Base-by-base conservation (phyloP, 306 rosid species). In the Prunus persica region DNA sequence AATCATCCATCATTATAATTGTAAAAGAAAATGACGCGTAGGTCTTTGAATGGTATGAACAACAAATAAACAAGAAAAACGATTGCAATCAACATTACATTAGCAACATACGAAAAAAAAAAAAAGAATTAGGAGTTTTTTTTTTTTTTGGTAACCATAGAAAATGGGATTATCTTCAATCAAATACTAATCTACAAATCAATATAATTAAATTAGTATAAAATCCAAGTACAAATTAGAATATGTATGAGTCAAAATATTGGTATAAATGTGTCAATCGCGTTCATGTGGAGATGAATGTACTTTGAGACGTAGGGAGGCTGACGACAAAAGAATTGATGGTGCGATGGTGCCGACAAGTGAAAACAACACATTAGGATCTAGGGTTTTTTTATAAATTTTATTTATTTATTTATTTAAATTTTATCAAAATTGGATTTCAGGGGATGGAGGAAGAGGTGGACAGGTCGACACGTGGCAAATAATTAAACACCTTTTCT, bases 261-360 rank as follows among this genome's bases (percentile, higher is more conserved):
- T 1, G 7, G 9, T 7, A 38, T 38, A 38, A 51, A 51, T 55
- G 25, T 8, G 2, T 58, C 64, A 58, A 24, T 11, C 9, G 12
- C 1, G 18, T 60, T 20, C 38, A 0, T 24, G 32, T n/a, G 10
- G 4, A 14, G 13, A 38, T 8, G 43, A 19, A 30, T 28, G 45
- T 30, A 28, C 45, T 63, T 62, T 2, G 67, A 62, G 65, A 5
- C 7, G 38, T 32, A 32, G 2, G 2, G 27, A 22, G 54, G 43
- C 43, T 38, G 34, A 27, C 14, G 22, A 30, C 67, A 34, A 64
- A 32, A 34, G 25, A 30, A 64, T 16, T 64, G 49, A 34, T 18
- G 68, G 46, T 60, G 80, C 80, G 24, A 18, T 16, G 67, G 45
- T 60, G 81, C 81, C 81, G 76, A 69, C 81, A 69, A 18, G 10